Evolutionary conservation across 169 alveolate genomes (phyloP).

Genomic region (Besnoitia besnoiti): DNA sequence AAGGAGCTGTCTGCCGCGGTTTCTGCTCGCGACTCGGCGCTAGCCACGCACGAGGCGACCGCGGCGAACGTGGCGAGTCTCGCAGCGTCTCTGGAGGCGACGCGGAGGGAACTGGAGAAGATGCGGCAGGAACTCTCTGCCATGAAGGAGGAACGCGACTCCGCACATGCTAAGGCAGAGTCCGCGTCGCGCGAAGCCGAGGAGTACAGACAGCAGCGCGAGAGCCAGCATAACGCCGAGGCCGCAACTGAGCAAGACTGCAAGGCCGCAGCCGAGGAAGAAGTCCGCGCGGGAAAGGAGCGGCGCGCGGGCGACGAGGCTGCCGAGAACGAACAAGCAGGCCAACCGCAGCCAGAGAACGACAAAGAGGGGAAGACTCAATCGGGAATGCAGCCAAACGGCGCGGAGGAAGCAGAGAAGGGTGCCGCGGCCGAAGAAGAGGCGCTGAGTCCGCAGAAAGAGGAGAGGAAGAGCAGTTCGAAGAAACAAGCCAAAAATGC

Average conservation of each 20-base stretch:
- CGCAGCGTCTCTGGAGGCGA: neutral
- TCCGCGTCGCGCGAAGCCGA: neutral
- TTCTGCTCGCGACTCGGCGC: neutral
- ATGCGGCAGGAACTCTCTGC: neutral
- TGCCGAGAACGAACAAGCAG: neutral
- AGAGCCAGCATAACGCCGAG: neutral
- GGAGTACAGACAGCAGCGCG: neutral
- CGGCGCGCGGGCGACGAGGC: neutral
- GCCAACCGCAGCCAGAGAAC: neutral
- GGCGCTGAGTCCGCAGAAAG: neutral
- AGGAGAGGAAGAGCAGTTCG: neutral
- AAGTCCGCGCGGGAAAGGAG: neutral
- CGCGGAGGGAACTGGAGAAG: neutral
- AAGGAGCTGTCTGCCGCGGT: neutral
- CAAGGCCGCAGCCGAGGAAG: neutral
- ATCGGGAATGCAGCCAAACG: neutral
- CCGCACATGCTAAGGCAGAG: neutral
- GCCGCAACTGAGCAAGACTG: neutral
- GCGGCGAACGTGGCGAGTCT: neutral
- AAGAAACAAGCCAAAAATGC: neutral
- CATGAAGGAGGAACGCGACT: neutral
- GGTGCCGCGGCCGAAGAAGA: neutral
- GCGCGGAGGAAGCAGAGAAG: slow-evolving; percentile 14
- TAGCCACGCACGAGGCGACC: neutral
- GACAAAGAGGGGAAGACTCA: neutral